A percentile compares a stretch with the other conserved stretches of the same genome.
Evolutionary conservation across 805 yeast species (phyloP).

Genomic region (Candida takata): DNA sequence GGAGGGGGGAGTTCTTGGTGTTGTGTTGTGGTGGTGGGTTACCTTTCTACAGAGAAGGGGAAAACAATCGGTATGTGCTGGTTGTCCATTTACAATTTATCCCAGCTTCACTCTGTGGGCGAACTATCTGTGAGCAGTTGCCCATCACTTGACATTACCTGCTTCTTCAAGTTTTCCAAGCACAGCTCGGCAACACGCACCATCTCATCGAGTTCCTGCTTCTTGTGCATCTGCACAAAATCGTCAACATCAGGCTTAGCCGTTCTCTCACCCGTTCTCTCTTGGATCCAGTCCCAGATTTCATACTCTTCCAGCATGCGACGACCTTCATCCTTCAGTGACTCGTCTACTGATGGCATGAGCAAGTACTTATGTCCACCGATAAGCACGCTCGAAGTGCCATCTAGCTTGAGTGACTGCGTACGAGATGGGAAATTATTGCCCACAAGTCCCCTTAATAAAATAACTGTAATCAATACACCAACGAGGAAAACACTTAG

Average conservation of each 20-base stretch:
- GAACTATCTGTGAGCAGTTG: not conserved
- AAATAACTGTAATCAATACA: not conserved
- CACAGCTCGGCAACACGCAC: constrained; percentile 17
- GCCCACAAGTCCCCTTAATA: not conserved
- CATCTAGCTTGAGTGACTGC: constrained; percentile 1
- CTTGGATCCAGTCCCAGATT: constrained; percentile 25
- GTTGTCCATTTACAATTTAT: too few relatives aligned
- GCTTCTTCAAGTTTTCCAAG: constrained; percentile 8
- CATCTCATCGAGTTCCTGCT: constrained; percentile 21
- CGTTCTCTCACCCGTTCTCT: constrained; percentile 6
- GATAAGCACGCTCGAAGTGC: constrained; percentile 15
- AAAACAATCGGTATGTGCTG: too few relatives aligned
- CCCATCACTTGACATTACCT: not conserved
- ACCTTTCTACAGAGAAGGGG: too few relatives aligned
- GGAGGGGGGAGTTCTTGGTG: too few relatives aligned
- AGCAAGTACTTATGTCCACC: constrained; percentile 18
- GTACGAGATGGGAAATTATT: not conserved
- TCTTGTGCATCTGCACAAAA: constrained; percentile 7
- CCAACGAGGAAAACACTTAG: not conserved
- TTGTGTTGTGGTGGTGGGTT: too few relatives aligned
- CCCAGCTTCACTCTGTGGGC: too few relatives aligned
- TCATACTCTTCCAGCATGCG: constrained; percentile 17
- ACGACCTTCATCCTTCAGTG: constrained; percentile 1
- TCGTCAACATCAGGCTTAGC: not conserved
- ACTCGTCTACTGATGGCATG: constrained; percentile 15